Percentiles rank a stretch among this genome's conserved stretches.
phyloP scores from a whole-genome alignment of 2,329 filamentous ascomycete genomes.

The Aspergillus arachidicola region DNA sequence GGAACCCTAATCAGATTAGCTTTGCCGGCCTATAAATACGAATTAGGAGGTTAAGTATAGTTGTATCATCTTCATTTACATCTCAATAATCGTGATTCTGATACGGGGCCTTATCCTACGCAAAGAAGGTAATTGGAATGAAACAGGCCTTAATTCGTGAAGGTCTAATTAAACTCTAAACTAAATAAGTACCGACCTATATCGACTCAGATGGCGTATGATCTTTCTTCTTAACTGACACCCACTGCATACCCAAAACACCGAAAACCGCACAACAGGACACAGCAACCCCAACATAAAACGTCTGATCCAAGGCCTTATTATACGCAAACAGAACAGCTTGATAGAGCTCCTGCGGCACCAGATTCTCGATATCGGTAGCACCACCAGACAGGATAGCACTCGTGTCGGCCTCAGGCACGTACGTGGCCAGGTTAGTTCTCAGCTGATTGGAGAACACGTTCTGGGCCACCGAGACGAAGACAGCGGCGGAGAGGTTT shows the following conservation, averaged over 20 bases:
- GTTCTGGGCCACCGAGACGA: slow-evolving; percentile 18
- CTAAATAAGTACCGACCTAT: neutral
- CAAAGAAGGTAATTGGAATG: neutral
- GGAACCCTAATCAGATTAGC: too few relatives aligned
- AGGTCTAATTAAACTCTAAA: neutral
- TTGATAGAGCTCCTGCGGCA: neutral
- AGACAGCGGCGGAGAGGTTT: slow-evolving; percentile 7
- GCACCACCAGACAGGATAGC: slow-evolving; percentile 15
- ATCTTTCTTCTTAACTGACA: slow-evolving; percentile 13
- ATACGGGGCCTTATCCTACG: too few relatives aligned
- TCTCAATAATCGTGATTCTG: too few relatives aligned
- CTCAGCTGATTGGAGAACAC: slow-evolving; percentile 19
- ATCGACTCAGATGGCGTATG: neutral
- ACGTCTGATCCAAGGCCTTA: slow-evolving; percentile 15
- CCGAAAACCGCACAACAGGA: slow-evolving; percentile 13
- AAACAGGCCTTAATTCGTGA: neutral
- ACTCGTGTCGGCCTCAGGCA: slow-evolving; percentile 8
- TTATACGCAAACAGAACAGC: slow-evolving; percentile 18
- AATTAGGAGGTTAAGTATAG: too few relatives aligned
- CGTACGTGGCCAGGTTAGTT: slow-evolving; percentile 9
- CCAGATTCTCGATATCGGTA: slow-evolving; percentile 9
- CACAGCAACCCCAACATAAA: slow-evolving; percentile 17
- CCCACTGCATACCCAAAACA: slow-evolving; percentile 14
- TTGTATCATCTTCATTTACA: too few relatives aligned
- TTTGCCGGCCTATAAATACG: too few relatives aligned